A percentile compares a stretch with the other conserved stretches of the same genome.
phyloP scores from a whole-genome alignment of 176 grass and related monocot genomes.

The Avena sativa region DNA sequence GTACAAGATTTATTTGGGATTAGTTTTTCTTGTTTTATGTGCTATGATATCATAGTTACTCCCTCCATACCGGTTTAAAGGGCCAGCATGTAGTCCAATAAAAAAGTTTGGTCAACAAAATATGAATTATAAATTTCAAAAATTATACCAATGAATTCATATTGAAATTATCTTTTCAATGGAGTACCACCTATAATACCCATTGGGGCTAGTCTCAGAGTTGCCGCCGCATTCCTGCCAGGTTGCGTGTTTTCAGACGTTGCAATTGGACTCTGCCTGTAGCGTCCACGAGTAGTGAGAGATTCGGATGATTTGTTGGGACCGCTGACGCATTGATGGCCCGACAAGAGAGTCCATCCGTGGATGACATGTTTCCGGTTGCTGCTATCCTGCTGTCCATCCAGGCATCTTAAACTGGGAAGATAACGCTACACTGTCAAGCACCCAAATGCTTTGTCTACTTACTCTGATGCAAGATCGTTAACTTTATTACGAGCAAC shows the following conservation, averaged over 20 bases:
- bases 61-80: too few species aligned
- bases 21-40: too few species aligned
- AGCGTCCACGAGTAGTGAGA: not conserved
- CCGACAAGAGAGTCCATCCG: not conserved
- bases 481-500: not conserved
- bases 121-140: too few species aligned
- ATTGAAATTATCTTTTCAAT: too few species aligned
- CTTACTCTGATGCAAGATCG: not conserved
- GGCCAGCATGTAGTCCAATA: too few species aligned
- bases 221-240: too few species aligned
- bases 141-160: too few species aligned
- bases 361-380: not conserved
- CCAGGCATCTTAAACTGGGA: not conserved
- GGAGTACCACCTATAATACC: too few species aligned
- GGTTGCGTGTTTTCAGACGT: not conserved
- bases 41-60: too few species aligned
- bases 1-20: too few species aligned
- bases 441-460: not conserved
- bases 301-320: not conserved
- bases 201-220: not conserved
- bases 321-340: not conserved
- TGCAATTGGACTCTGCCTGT: not conserved
- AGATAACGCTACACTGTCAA: not conserved
- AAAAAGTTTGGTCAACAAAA: too few species aligned
- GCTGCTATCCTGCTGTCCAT: constrained; percentile 10